Percentiles rank a stretch among this genome's conserved stretches.
These are phyloP conservation scores for Colletotrichum karsti DNA, from an alignment of 2,329 filamentous ascomycete genomes.

Conservation along the genomic window DNA sequence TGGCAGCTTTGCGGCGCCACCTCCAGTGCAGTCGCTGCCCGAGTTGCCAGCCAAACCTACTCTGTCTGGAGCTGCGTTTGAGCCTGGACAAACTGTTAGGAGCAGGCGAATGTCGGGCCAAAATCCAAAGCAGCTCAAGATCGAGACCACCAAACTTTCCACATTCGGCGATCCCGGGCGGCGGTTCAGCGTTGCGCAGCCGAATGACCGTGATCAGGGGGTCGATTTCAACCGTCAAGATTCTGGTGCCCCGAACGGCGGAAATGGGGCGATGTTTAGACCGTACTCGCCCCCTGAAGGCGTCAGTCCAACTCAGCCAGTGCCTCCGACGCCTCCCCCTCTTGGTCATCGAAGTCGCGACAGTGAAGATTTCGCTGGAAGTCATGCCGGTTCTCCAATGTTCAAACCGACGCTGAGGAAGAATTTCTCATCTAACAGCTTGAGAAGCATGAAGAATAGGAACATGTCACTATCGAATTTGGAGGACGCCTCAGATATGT, in stretches of 20 bases:
- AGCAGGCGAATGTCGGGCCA: conserved; percentile 83
- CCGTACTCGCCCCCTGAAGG: conserved; percentile 25
- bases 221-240: neutral
- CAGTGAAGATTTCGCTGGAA: conserved; percentile 46
- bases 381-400: conserved; percentile 62
- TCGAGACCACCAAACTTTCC: conserved; percentile 70
- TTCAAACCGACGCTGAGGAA: conserved; percentile 64
- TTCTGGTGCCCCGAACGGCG: neutral
- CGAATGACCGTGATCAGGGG: neutral
- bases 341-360: conserved; percentile 40
- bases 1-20: conserved; percentile 49
- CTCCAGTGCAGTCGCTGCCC: conserved; percentile 57
- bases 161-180: conserved; percentile 8
- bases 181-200: conserved; percentile 18
- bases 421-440: conserved; percentile 75
- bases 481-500: conserved; percentile 71
- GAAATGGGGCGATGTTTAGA: neutral
- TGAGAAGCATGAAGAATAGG: conserved; percentile 76
- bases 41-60: conserved; percentile 48
- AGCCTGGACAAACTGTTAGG: conserved; percentile 65
- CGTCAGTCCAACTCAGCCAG: conserved; percentile 28
- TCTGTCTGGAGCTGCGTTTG: conserved; percentile 34
- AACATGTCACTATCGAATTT: conserved; percentile 74
- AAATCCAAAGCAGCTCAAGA: conserved; percentile 84
- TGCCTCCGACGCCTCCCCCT: conserved; percentile 34